Conservation (phyloP, 495 filamentous ascomycete genomes). For the Penicillium simplicissimum region DNA sequence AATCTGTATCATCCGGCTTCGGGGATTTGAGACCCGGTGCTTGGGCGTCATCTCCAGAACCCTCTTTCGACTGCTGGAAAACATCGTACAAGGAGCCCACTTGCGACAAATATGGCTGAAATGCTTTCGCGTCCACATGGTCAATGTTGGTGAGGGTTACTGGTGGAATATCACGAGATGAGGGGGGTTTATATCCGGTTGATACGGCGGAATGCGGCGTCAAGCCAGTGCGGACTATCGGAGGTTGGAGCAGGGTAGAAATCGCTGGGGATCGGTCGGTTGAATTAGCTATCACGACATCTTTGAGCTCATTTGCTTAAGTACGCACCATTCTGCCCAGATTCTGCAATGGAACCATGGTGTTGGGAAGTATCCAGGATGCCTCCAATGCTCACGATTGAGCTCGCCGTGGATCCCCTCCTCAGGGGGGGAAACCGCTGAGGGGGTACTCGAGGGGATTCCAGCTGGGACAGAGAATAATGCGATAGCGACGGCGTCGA, state of each 20-base stretch:
- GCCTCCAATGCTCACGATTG: conserved; percentile 76
- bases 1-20: conserved; percentile 39
- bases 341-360: conserved; percentile 67
- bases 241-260: conserved; percentile 86
- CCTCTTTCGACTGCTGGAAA: conserved; percentile 72
- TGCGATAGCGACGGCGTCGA: conserved; percentile 58
- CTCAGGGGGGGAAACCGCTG: conserved; percentile 52
- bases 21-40: conserved; percentile 35
- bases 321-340: conserved; percentile 72
- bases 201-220: conserved; percentile 68
- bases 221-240: conserved; percentile 85
- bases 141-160: conserved; percentile 90
- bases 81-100: conserved; percentile 82
- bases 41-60: conserved; percentile 54
- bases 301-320: background rate
- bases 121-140: conserved; percentile 74
- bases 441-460: conserved; percentile 44
- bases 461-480: conserved; percentile 55
- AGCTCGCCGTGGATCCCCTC: conserved; percentile 84
- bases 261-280: conserved; percentile 60
- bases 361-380: conserved; percentile 66
- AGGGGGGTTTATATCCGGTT: conserved; percentile 76
- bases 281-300: conserved; percentile 6
- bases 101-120: conserved; percentile 80
- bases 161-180: conserved; percentile 90